Base-by-base conservation (phyloP, 768 basidiomycete species). In the Leucosporidium yakuticum region DNA sequence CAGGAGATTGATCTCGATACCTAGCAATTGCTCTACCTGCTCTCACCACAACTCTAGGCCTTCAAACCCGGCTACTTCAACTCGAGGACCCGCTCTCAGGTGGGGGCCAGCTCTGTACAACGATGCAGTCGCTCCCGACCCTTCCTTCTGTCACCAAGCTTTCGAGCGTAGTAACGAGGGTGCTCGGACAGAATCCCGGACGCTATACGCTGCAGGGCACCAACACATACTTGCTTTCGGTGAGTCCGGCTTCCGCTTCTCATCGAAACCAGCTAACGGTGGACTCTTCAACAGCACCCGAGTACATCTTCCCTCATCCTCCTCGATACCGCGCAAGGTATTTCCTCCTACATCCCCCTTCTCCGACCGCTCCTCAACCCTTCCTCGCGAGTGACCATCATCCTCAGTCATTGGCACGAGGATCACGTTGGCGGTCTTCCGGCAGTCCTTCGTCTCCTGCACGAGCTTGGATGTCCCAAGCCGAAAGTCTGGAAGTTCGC, bases 131-230 rank as follows among this genome's bases (percentile, higher is more conserved):
- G 23, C 53, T 54, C 6, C 53, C 53, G 7, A 19, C 19, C 12
- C 23, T 39, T 4, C 32, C 4, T 6, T 7, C 20, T 3, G 7
- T 17, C 21, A 11, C 23, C 47, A 44, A 71, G 73, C 49, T 74
- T 53, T 64, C 69, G 5, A 27, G 29, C 14, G 23, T 36, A 2
- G 51, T 74, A 25, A 44, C 53, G 4, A 66, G 74, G n/a, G 64
- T 76, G 29, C 61, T 75, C 6, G 74, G 73, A 9, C 65, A 92
- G 88, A 94, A 95, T 75, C 90, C 91, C 12, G 88, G 91, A 4
- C 87, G 88, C 74, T 92, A 90, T 77, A 92, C 91, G 0, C 81
- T 95, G 0, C 90, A 93, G 81, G 91, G 91, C 25, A 95, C 92
- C 4, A 93, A 95, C 76, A 93, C 91, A 2, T 96, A 95, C 76